A percentile compares a stretch with the other conserved stretches of the same genome.
phyloP scores from a whole-genome alignment of 176 grass and related monocot species.

The Areca catechu region DNA sequence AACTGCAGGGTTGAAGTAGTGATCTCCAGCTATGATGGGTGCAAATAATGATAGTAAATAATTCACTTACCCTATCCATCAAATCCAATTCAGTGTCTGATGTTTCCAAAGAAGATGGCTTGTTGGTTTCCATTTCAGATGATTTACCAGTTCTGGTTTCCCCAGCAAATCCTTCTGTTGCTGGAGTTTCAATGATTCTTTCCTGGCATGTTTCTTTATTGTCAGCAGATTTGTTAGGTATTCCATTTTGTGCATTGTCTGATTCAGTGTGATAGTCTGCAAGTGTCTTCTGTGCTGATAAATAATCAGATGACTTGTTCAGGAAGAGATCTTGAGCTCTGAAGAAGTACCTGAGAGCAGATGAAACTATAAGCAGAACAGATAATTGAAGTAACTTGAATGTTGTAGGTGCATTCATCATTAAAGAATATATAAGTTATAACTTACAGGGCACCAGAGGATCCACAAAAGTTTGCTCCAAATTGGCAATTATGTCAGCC shows the following conservation, averaged over 20 bases:
- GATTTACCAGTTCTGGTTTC: constrained; percentile 6
- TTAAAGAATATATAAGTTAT: constrained; percentile 17
- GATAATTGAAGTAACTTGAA: neutral
- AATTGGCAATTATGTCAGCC: constrained; percentile 27
- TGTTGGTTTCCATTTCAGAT: constrained; percentile 21
- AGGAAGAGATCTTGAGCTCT: constrained; percentile 16
- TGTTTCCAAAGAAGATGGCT: constrained; percentile 4
- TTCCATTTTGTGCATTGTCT: constrained; percentile 1
- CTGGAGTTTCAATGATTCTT: constrained; percentile 3
- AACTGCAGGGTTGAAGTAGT: neutral
- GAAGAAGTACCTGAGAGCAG: constrained; percentile 28
- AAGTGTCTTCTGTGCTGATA: neutral
- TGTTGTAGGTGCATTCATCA: neutral
- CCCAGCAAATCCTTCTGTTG: constrained; percentile 1
- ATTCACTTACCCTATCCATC: constrained; percentile 30
- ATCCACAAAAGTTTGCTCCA: constrained; percentile 41
- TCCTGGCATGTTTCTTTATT: constrained; percentile 9
- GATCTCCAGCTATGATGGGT: neutral
- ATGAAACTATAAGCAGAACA: constrained; percentile 9
- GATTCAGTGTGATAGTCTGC: constrained; percentile 1
- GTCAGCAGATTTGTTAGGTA: constrained; percentile 18
- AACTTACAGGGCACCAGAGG: constrained; percentile 54
- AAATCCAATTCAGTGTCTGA: constrained; percentile 23
- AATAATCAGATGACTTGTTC: constrained; percentile 2
- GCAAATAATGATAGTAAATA: neutral